Evolutionary conservation across 805 yeast species (phyloP), one percentile per base, ranked within the genome.

Genomic region (Naumovozyma castellii): DNA sequence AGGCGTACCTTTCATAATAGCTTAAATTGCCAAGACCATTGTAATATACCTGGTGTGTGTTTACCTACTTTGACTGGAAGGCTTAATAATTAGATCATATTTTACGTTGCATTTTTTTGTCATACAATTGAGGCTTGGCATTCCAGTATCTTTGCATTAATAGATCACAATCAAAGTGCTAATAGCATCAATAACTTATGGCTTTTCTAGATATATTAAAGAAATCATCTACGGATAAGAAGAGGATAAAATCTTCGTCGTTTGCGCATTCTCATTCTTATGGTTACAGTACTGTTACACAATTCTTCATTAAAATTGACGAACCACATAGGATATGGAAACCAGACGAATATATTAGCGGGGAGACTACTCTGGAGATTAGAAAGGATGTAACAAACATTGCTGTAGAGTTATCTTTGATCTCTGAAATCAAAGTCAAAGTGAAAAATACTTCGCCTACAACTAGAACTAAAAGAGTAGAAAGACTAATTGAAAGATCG

Each of bases 291-390:
- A n/a, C 28, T 6, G 38, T 43, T 2, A 20, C 41, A 17, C 43
- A 41, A 25, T 40, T 43, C 22, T 32, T 77, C 58, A 77, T 86
- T 36, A 68, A 68, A 34, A 66, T 86, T 35, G 81, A 79, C 45
- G 78, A 80, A 40, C 88, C 94, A 1, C 94, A 84, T 57, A 73
- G 75, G 47, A 64, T 73, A 3, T 85, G 81, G 75, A 64, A 68
- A n/a, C 95, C 96, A 0, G 92, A 90, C 13, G 95, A 85, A 39
- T 72, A 71, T 46, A 71, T 84, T 3, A 61, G 69, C 1, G 94
- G 94, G 13, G 78, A 75, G 48, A 71, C 77, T 10, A 69, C 77
- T 1, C 60, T 82, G 12, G 69, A 73, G 3, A 56, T 80, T 38
- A 73, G 73, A 52, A 73, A 71, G 47, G 78, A 78, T 53, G 51